These are phyloP conservation scores for Colletotrichum sp. DNA, from an alignment of 2,329 filamentous ascomycete species.

Conservation along the genomic window DNA sequence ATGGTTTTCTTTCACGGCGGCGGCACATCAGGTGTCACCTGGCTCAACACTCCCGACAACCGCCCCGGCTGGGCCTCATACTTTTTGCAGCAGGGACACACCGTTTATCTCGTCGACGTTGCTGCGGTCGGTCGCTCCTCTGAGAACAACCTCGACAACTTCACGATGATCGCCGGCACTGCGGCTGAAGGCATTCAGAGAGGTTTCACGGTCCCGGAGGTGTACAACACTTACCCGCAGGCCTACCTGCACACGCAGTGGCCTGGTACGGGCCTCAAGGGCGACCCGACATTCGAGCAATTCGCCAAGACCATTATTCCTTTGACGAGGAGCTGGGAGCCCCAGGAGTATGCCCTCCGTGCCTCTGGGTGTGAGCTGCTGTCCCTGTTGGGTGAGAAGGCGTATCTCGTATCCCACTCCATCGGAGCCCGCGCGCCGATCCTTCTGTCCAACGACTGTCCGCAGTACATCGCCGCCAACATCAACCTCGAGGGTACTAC, in stretches of 20 bases:
- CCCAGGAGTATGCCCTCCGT: constrained; percentile 32
- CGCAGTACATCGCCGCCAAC: constrained; percentile 28
- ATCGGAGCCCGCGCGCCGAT: constrained; percentile 25
- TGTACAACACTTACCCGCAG: constrained; percentile 25
- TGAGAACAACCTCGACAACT: constrained; percentile 24
- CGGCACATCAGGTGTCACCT: constrained; percentile 24
- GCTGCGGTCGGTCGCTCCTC: constrained; percentile 43
- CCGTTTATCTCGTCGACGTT: constrained; percentile 49
- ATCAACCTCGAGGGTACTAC: constrained; percentile 31
- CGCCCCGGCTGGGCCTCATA: constrained; percentile 49
- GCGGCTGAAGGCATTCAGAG: constrained; percentile 28
- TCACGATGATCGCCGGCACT: constrained; percentile 23
- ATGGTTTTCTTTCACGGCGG: constrained; percentile 19
- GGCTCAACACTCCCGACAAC: constrained; percentile 52
- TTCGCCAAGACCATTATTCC: constrained; percentile 33
- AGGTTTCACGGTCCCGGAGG: constrained; percentile 35
- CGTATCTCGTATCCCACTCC: constrained; percentile 36
- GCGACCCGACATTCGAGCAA: constrained; percentile 32
- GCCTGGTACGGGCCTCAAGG: constrained; percentile 35
- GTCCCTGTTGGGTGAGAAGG: constrained; percentile 29
- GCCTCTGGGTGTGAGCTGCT: constrained; percentile 32
- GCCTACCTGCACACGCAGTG: constrained; percentile 39
- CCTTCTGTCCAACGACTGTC: constrained; percentile 30
- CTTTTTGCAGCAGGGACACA: constrained; percentile 46
- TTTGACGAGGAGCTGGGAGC: constrained; percentile 28